Evolutionary conservation across 257 asterid species (phyloP), one percentile per base, ranked within the genome.

Genomic region (Forsythia viridissima): DNA sequence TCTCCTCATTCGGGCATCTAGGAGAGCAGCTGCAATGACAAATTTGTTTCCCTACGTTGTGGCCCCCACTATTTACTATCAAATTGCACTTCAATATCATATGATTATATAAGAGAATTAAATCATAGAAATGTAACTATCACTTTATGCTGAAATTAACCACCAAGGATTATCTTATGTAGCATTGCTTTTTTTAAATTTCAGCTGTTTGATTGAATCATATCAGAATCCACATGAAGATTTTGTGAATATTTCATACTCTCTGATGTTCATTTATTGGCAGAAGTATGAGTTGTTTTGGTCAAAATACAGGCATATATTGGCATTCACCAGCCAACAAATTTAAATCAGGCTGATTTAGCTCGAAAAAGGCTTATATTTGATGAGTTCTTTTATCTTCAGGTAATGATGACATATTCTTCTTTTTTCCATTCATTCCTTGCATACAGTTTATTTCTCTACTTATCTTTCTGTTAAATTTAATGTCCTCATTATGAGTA

Each of bases 351-450:
- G 83, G 99, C 99, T 37, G 94, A 95, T 85, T 85, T 87, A 81
- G 98, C 99, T 79, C 97, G 98, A 71, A 90, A 83, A 85, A 91
- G 99, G 93, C 97, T 95, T 77, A 92, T 95, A 72, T 95, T 95
- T 89, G 99, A 95, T 74, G 99, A 95, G 87, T 95, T 95, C 87
- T 93, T 95, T 78, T 95, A 93, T 89, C 90, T 95, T 79, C 99
- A 95, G 97, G 99, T 95, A 84, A 81, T 65, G 76, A 61, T 70
- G 70, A 41, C 37, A 20, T 21, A 66, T 79, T 63, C 55, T 39
- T 77, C 38, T 52, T 70, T 20, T 74, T 57, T 13, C 75, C 63
- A 30, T 78, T 52, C 21, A 38, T 30, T 67, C 40, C 72, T 18
- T 55, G 21, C 16, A 36, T 48, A 1, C 68, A 24, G 69, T 57